These are phyloP conservation scores for Citrus reticulata DNA, from an alignment of 345 rosid genomes.

Conservation along the genomic window DNA sequence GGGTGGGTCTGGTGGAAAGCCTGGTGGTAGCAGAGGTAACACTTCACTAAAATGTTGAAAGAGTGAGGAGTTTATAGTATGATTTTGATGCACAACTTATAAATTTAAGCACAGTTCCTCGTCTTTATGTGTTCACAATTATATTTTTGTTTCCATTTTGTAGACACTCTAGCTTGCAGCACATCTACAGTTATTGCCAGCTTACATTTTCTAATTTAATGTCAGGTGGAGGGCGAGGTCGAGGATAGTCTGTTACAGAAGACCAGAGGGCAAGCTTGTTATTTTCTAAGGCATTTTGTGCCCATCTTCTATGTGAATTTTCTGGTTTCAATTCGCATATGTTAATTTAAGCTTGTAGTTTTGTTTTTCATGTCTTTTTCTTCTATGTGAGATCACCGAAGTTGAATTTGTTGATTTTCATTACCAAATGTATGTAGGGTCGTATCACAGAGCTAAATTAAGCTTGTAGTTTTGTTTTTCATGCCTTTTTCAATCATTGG, in stretches of 20 bases:
- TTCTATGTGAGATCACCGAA: not conserved
- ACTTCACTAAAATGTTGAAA: not conserved
- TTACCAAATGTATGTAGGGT: constrained; percentile 8
- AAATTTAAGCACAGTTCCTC: not conserved
- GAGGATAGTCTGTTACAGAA: constrained; percentile 29
- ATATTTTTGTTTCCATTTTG: not conserved
- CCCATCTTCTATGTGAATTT: constrained; percentile 17
- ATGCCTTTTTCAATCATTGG: not conserved
- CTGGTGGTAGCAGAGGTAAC: constrained; percentile 60
- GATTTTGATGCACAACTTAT: not conserved
- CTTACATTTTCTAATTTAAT: not conserved
- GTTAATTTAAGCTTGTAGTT: not conserved
- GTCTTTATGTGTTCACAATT: not conserved
- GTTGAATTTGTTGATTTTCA: not conserved
- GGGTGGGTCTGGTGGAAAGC: constrained; percentile 58
- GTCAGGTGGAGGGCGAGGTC: constrained; percentile 61
- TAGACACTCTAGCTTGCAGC: not conserved
- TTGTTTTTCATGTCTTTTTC: too few species aligned
- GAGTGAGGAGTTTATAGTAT: not conserved
- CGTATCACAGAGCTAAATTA: not conserved
- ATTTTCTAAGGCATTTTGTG: constrained; percentile 35
- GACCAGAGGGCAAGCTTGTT: constrained; percentile 19
- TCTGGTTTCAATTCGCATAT: not conserved
- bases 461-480: not conserved
- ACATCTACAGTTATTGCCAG: not conserved